Evolutionary conservation across 2,329 filamentous ascomycete species (phyloP).

Genomic region (Monosporascus sp.): DNA sequence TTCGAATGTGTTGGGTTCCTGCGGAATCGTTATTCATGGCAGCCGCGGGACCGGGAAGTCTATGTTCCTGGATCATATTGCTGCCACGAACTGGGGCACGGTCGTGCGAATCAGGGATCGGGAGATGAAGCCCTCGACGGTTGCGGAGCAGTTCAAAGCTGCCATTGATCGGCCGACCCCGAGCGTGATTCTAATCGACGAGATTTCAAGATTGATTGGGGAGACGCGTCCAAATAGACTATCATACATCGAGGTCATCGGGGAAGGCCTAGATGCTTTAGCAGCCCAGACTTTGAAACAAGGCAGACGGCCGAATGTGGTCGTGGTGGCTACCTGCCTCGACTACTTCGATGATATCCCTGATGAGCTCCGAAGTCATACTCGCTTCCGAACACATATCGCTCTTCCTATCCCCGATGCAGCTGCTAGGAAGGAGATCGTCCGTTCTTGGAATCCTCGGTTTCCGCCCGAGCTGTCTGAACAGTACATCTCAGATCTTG

Average conservation of each 20-base stretch:
- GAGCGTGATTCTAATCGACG: slow-evolving; percentile 74
- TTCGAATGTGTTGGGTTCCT: slow-evolving; percentile 33
- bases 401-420: slow-evolving; percentile 74
- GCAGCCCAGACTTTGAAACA: slow-evolving; percentile 32
- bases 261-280: slow-evolving; percentile 52
- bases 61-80: slow-evolving; percentile 63
- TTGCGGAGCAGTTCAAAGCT: slow-evolving; percentile 65
- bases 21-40: slow-evolving; percentile 71
- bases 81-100: slow-evolving; percentile 63
- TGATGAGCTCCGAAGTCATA: slow-evolving; percentile 56
- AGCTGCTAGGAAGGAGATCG: slow-evolving; percentile 65
- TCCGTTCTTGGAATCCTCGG: slow-evolving; percentile 52
- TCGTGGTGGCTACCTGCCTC: slow-evolving; percentile 70
- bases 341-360: slow-evolving; percentile 70
- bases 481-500: slow-evolving; percentile 53
- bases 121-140: slow-evolving; percentile 47
- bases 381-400: slow-evolving; percentile 63
- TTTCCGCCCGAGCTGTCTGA: slow-evolving; percentile 45
- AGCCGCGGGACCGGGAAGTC: slow-evolving; percentile 82
- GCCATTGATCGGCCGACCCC: slow-evolving; percentile 61
- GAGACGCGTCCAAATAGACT: slow-evolving; percentile 49
- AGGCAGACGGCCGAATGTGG: slow-evolving; percentile 47
- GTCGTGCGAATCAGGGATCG: slow-evolving; percentile 56
- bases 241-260: slow-evolving; percentile 46
- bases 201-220: slow-evolving; percentile 65